Evolutionary conservation across 2,329 filamentous ascomycete genomes (phyloP).

Genomic region (Calonectria henricotiae): DNA sequence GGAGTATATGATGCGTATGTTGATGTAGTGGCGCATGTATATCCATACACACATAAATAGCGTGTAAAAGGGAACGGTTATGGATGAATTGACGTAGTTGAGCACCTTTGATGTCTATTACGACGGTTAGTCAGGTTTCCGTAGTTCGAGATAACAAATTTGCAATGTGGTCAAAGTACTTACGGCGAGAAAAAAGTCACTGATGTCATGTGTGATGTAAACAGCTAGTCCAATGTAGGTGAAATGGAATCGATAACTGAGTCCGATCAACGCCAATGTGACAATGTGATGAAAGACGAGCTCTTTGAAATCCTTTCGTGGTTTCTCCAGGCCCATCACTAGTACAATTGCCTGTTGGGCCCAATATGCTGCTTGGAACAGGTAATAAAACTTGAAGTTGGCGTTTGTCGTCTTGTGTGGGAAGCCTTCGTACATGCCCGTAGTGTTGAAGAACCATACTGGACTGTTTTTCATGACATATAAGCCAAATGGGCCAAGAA

Average conservation of each 20-base stretch:
- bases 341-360: constrained; percentile 92
- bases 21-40: constrained; percentile 89
- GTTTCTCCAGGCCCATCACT: constrained; percentile 89
- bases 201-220: constrained; percentile 94
- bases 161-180: background rate
- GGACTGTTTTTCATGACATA: constrained; percentile 91
- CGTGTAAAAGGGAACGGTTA: constrained; percentile 87
- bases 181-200: constrained; percentile 84
- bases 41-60: constrained; percentile 87
- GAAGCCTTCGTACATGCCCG: constrained; percentile 89
- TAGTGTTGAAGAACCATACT: constrained; percentile 94
- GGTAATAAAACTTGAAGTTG: constrained; percentile 92
- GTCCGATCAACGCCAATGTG: constrained; percentile 83
- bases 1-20: constrained; percentile 81
- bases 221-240: constrained; percentile 94
- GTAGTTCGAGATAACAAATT: background rate
- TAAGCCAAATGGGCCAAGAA: constrained; percentile 86
- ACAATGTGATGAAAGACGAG: constrained; percentile 92
- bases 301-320: constrained; percentile 93
- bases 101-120: constrained; percentile 84
- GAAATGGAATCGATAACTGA: constrained; percentile 96
- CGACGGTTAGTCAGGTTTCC: background rate
- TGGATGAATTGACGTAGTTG: constrained; percentile 86
- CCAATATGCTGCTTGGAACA: constrained; percentile 95
- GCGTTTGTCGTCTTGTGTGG: constrained; percentile 86